phyloP scores from a whole-genome alignment of 306 rosid genomes.

The Luffa aegyptiaca region DNA sequence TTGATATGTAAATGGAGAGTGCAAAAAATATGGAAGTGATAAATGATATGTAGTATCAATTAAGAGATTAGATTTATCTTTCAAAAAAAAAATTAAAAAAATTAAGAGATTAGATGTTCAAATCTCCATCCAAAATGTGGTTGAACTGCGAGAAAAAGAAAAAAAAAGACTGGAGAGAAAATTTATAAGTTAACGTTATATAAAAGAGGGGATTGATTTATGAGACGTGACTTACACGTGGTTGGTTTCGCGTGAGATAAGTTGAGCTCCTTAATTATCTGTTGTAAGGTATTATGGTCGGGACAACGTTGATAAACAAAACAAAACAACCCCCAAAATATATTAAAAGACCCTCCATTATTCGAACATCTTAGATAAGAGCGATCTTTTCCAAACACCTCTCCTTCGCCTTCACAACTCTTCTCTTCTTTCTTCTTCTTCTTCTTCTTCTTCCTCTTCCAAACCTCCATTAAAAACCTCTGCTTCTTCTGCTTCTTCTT shows the following conservation, averaged over 20 bases:
- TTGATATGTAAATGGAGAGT: too few relatives aligned
- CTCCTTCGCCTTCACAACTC: not conserved
- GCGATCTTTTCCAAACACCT: not conserved
- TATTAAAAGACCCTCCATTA: not conserved
- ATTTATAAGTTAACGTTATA: too few relatives aligned
- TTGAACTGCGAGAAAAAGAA: too few relatives aligned
- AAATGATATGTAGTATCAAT: too few relatives aligned
- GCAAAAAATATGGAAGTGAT: too few relatives aligned
- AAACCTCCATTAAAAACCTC: not conserved
- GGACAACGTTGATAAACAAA: slow-evolving; percentile 12
- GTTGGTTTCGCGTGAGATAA: not conserved
- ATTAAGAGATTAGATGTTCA: too few relatives aligned
- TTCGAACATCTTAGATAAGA: slow-evolving; percentile 4
- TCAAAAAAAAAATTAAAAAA: too few relatives aligned
- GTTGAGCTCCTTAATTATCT: not conserved
- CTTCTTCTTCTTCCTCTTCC: not conserved
- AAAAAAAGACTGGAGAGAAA: not conserved
- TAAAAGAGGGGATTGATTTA: not conserved
- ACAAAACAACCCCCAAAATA: not conserved
- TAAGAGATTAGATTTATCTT: too few relatives aligned
- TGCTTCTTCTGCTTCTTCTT: not conserved
- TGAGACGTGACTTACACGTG: not conserved
- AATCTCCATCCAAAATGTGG: too few relatives aligned
- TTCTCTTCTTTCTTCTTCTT: not conserved
- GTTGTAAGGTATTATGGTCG: slow-evolving; percentile 15